phyloP scores from a whole-genome alignment of 2,329 filamentous ascomycete genomes.

The Botrytis hyacinthi region DNA sequence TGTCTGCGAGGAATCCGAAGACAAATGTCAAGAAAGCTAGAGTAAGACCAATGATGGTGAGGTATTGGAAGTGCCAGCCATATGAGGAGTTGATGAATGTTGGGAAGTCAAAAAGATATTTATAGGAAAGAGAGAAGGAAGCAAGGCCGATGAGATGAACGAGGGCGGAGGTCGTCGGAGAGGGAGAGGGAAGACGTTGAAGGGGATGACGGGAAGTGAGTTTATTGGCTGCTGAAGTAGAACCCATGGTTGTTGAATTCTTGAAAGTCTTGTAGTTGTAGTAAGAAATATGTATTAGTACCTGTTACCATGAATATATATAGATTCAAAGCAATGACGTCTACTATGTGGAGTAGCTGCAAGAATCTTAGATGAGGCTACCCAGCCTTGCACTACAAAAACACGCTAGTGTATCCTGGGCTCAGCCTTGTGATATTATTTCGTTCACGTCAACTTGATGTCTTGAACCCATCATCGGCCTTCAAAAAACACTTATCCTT shows the following conservation, averaged over 20 bases:
- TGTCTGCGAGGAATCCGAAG: slow-evolving; percentile 61
- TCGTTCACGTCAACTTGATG: neutral
- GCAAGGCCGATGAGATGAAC: slow-evolving; percentile 56
- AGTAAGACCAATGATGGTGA: slow-evolving; percentile 70
- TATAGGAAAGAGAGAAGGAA: slow-evolving; percentile 54
- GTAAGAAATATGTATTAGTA: neutral
- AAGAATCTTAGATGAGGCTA: neutral
- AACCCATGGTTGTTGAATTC: neutral
- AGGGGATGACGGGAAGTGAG: slow-evolving; percentile 52
- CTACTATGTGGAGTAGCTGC: neutral
- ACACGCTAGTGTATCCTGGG: neutral
- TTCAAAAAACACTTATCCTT: neutral
- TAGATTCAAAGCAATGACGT: neutral
- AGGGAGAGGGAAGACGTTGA: slow-evolving; percentile 65
- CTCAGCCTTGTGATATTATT: slow-evolving; percentile 19
- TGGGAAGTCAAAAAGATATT: slow-evolving; percentile 50
- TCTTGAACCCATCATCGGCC: neutral
- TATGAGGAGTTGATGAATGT: slow-evolving; percentile 56
- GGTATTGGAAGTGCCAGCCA: slow-evolving; percentile 53
- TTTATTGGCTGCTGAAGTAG: slow-evolving; percentile 2
- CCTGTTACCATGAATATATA: neutral
- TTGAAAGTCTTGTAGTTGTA: neutral
- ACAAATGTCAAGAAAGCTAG: slow-evolving; percentile 60
- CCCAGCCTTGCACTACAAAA: neutral
- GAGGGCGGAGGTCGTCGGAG: slow-evolving; percentile 58